Evolutionary conservation across 306 rosid genomes (phyloP).

Genomic region (Fragaria iinumae): DNA sequence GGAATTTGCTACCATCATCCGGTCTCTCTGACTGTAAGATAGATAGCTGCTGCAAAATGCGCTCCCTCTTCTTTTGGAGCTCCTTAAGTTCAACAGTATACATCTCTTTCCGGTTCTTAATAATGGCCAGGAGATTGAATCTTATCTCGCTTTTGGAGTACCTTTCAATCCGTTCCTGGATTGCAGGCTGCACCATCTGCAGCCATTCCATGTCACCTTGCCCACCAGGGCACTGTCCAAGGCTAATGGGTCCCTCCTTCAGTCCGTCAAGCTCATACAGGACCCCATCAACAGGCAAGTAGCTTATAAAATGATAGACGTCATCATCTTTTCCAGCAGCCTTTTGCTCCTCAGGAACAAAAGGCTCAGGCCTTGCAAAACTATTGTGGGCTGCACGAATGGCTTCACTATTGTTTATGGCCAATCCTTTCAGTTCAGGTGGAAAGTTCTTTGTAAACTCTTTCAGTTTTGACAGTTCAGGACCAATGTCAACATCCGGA

Average conservation of each 20-base stretch:
- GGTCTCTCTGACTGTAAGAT: conserved; percentile 60
- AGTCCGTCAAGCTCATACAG: conserved; percentile 96
- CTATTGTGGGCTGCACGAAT: conserved; percentile 94
- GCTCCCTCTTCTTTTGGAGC: conserved; percentile 95
- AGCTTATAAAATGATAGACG: conserved; percentile 94
- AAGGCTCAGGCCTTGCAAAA: conserved; percentile 97
- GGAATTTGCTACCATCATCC: conserved; percentile 50
- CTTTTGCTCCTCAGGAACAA: conserved; percentile 91
- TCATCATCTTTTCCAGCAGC: conserved; percentile 84
- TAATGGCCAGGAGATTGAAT: conserved; percentile 87
- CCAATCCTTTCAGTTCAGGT: conserved; percentile 93
- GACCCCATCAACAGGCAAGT: conserved; percentile 85
- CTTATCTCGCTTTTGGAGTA: conserved; percentile 85
- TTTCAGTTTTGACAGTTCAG: conserved; percentile 76
- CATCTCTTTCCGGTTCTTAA: conserved; percentile 88
- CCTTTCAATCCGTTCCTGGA: conserved; percentile 93
- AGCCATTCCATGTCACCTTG: conserved; percentile 92
- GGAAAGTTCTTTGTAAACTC: conserved; percentile 94
- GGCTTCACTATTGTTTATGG: conserved; percentile 92
- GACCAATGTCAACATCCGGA: conserved; percentile 80
- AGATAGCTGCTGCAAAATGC: conserved; percentile 84
- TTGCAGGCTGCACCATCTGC: conserved; percentile 82
- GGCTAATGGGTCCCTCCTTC: conserved; percentile 97
- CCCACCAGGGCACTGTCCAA: conserved; percentile 84
- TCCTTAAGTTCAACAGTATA: conserved; percentile 91